A percentile compares a stretch with the other conserved stretches of the same genome.
Evolutionary conservation across 805 yeast species (phyloP).

Genomic region (Kuraishia ogatae): DNA sequence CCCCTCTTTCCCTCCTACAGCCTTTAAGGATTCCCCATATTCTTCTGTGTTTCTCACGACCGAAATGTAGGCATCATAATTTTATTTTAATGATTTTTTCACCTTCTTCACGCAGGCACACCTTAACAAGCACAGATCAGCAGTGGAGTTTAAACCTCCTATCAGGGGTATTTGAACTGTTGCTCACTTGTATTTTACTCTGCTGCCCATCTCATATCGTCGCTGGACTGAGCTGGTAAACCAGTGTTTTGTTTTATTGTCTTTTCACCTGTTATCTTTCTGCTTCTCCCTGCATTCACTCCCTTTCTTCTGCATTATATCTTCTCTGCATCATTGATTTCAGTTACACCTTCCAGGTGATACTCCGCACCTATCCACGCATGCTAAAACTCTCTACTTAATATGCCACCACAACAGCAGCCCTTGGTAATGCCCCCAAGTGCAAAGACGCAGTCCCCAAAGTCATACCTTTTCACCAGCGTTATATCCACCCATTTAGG

Average conservation of each 20-base stretch:
- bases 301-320: not conserved
- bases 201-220: no score
- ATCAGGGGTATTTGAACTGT: no score
- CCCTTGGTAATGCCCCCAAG: not conserved
- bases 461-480: slow-evolving; percentile 47
- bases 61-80: not conserved
- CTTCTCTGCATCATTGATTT: not conserved
- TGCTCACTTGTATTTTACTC: no score
- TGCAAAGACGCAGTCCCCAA: slow-evolving; percentile 50
- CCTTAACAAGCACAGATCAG: not conserved
- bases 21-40: not conserved
- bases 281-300: no score
- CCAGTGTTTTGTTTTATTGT: no score
- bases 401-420: not conserved
- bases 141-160: not conserved
- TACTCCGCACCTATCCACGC: not conserved
- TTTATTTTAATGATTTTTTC: not conserved
- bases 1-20: not conserved
- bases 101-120: not conserved
- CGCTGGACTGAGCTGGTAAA: no score
- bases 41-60: not conserved
- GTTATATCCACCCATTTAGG: slow-evolving; percentile 54
- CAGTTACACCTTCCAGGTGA: not conserved
- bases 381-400: not conserved
- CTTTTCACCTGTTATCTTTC: no score